Evolutionary conservation across 225 moss, liverwort and hornwort species (phyloP), one percentile per base, ranked within the genome.

Genomic region (Polytrichum commune): DNA sequence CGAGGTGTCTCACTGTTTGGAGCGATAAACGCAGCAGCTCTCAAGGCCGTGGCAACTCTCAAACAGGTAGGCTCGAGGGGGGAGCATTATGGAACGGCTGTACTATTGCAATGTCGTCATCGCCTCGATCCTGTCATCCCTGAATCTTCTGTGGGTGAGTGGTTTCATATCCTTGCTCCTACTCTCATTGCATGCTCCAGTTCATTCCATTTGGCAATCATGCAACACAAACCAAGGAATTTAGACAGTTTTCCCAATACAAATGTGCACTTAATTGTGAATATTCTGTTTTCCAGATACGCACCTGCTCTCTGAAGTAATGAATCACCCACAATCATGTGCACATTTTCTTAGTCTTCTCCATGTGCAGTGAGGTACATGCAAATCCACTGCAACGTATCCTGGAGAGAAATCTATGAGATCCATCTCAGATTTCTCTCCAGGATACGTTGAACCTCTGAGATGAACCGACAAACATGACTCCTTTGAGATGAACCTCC

Each of bases 61-160:
- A 96, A 92, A 77, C 84, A 77, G 27, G 79, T 90, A 57, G 93
- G 96, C 57, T 65, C 76, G 4, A 74, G 63, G 70, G 93, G 89
- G 10, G 93, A 93, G 78, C 83, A 85, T 46, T 96, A 90, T 38
- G 84, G 85, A 61, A 67, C 71, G 54, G 73, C 81, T 60, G 84
- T 90, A 29, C 29, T 92, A 22, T 25, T 87, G 67, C 81, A 96
- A 58, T 92, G 90, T 69, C 86, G 96, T 53, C 66, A 62, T 60
- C 60, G 71, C 18, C 79, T 96, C 7, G 68, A 88, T 63, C 96
- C 96, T 23, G 78, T 76, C 29, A 76, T 92, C 27, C 77, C 83
- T 2, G 81, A 81, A 24, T 84, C 84, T 33, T 57, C 90, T 66
- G 65, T 93, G 5, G 96, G 96, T 93, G 80, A 62, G 69, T 33